A percentile compares a stretch with the other conserved stretches of the same genome.
Conservation (phyloP, 441 rosid species). For the Cnidoscolus chayamansa region DNA sequence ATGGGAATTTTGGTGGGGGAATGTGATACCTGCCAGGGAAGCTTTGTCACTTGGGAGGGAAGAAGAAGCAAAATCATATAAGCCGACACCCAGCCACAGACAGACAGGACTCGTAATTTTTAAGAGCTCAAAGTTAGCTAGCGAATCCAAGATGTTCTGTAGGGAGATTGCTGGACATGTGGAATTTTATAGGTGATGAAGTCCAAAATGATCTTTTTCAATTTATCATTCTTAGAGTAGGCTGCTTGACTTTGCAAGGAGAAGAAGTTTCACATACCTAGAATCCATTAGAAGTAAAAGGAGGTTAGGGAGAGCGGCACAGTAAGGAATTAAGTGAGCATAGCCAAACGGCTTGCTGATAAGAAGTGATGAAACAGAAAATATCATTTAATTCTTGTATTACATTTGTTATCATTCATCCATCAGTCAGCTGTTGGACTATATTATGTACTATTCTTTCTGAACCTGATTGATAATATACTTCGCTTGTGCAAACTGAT, state of each 20-base stretch:
- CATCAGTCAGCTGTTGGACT: neutral
- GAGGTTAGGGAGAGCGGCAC: neutral
- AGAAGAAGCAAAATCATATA: slow-evolving; percentile 48
- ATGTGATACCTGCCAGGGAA: slow-evolving; percentile 78
- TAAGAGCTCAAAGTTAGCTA: slow-evolving; percentile 66
- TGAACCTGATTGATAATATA: neutral
- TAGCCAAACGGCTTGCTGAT: neutral
- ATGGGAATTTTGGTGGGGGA: slow-evolving; percentile 87
- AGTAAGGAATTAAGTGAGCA: neutral
- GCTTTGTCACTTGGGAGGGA: slow-evolving; percentile 55
- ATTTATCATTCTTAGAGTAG: neutral
- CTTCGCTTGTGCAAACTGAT: neutral
- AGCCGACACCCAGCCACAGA: slow-evolving; percentile 67
- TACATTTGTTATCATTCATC: neutral
- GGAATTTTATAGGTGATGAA: slow-evolving; percentile 35
- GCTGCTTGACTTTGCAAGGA: neutral
- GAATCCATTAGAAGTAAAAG: neutral
- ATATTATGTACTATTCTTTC: neutral
- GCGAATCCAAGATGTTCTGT: slow-evolving; percentile 56
- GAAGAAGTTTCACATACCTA: neutral
- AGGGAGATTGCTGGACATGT: slow-evolving; percentile 84
- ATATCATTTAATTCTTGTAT: neutral
- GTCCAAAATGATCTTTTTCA: neutral
- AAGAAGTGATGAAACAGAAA: neutral
- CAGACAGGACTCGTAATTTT: slow-evolving; percentile 57